phyloP scores from a whole-genome alignment of 805 yeast species.

The Schizosaccharomyces octosporus region DNA sequence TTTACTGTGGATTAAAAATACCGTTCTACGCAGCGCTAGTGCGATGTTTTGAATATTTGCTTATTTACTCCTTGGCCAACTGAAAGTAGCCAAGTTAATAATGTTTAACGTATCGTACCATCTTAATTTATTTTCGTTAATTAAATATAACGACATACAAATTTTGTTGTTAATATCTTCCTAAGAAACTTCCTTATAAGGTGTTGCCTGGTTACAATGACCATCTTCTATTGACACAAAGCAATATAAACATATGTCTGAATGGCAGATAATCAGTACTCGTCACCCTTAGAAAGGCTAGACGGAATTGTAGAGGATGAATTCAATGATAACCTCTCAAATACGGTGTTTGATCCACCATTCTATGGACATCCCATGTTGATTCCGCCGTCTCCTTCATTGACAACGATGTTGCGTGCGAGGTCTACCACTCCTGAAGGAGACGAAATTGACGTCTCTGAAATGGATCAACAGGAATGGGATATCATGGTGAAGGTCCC shows the following conservation, averaged over 20 bases:
- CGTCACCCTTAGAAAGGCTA: background rate
- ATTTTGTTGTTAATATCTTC: background rate
- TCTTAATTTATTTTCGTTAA: too few species aligned
- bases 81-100: too few species aligned
- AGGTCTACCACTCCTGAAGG: constrained; percentile 1
- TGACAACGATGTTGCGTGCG: background rate
- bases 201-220: too few species aligned
- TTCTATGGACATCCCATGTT: constrained; percentile 1
- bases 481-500: constrained; percentile 7
- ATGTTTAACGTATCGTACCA: too few species aligned
- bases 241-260: background rate
- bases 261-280: background rate
- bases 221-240: too few species aligned
- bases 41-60: too few species aligned
- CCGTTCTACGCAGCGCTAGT: too few species aligned
- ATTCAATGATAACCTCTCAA: background rate
- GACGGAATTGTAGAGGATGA: background rate
- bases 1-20: too few species aligned
- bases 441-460: background rate
- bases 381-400: constrained; percentile 1
- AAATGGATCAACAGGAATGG: background rate
- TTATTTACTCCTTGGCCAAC: too few species aligned
- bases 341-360: constrained; percentile 1
- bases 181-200: background rate
- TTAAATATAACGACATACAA: too few species aligned